Evolutionary conservation across 2,329 filamentous ascomycete species (phyloP).

Genomic region (Knoxdaviesia capensis): DNA sequence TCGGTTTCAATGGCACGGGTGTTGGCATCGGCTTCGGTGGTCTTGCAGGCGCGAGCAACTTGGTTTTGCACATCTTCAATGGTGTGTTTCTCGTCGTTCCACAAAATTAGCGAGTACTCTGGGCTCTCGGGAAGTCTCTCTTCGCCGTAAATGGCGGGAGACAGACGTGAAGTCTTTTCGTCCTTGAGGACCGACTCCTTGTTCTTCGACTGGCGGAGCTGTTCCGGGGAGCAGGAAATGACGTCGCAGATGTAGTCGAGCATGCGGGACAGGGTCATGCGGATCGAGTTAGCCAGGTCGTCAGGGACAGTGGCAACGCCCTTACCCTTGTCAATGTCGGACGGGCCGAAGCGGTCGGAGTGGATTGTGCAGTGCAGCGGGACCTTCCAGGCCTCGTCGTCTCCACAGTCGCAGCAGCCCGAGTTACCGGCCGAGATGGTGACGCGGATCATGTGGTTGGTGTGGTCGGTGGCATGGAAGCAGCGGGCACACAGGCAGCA

Average conservation of each 20-base stretch:
- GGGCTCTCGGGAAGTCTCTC: conserved; percentile 12
- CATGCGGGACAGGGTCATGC: conserved; percentile 65
- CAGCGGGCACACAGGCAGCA: conserved; percentile 88
- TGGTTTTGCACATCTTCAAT: conserved; percentile 79
- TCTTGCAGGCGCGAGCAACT: conserved; percentile 71
- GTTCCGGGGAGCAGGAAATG: conserved; percentile 92
- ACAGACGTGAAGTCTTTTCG: conserved; percentile 60
- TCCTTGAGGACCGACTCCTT: conserved; percentile 63
- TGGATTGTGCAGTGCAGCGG: conserved; percentile 90
- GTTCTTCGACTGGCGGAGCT: conserved; percentile 71
- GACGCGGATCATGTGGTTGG: conserved; percentile 79
- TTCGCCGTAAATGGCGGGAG: conserved; percentile 46
- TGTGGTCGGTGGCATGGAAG: conserved; percentile 89
- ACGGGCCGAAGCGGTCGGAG: conserved; percentile 34
- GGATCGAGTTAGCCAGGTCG: conserved; percentile 58
- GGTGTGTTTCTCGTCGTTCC: conserved; percentile 99
- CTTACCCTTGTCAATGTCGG: conserved; percentile 35
- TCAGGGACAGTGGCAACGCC: conserved; percentile 42
- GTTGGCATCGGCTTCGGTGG: conserved; percentile 46
- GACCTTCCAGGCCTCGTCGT: conserved; percentile 79
- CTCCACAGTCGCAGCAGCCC: conserved; percentile 93
- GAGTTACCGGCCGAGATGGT: conserved; percentile 76
- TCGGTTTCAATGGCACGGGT: conserved; percentile 75
- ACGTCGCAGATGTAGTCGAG: conserved; percentile 96
- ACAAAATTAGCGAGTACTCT: conserved; percentile 72